Percentiles rank a stretch among this genome's conserved stretches.
Evolutionary conservation across 2,329 filamentous ascomycete genomes (phyloP).

Genomic region (Mycosphaerella sp.): DNA sequence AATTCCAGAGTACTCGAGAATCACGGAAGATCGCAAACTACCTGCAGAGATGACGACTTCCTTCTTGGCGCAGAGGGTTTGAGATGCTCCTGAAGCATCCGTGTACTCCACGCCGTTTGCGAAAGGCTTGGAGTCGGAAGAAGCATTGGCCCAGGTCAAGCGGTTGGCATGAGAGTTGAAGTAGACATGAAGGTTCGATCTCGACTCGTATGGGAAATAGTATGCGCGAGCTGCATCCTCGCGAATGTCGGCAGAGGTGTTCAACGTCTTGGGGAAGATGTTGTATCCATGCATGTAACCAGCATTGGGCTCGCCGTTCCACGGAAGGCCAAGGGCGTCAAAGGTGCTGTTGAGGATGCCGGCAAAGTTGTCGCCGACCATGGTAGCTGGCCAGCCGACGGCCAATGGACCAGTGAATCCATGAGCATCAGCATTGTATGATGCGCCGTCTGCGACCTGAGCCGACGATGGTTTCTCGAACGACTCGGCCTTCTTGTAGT

Average conservation of each 20-base stretch:
- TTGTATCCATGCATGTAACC: constrained; percentile 42
- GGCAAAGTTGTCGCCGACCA: constrained; percentile 12
- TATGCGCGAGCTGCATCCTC: constrained; percentile 45
- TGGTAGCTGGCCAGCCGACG: constrained; percentile 10
- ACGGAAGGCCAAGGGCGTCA: constrained; percentile 32
- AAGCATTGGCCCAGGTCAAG: constrained; percentile 33
- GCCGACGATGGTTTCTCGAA: constrained; percentile 10
- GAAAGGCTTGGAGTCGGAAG: background rate
- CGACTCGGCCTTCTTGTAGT: constrained; percentile 19
- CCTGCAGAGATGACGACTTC: constrained; percentile 57
- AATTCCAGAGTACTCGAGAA: constrained; percentile 56
- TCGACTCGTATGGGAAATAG: constrained; percentile 39
- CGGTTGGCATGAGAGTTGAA: constrained; percentile 39
- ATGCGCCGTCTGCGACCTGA: constrained; percentile 8
- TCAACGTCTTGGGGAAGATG: constrained; percentile 39
- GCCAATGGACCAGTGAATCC: constrained; percentile 13
- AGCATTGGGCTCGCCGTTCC: constrained; percentile 39
- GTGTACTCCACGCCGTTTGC: constrained; percentile 9
- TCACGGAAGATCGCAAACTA: constrained; percentile 49
- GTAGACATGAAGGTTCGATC: constrained; percentile 41
- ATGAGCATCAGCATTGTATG: constrained; percentile 7
- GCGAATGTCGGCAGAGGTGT: constrained; percentile 35
- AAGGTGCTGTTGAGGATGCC: constrained; percentile 36
- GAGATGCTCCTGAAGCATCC: background rate
- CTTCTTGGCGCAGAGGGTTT: constrained; percentile 2